Evolutionary conservation across 345 rosid species (phyloP), one percentile per base, ranked within the genome.

Genomic region (Aegle marmelos): DNA sequence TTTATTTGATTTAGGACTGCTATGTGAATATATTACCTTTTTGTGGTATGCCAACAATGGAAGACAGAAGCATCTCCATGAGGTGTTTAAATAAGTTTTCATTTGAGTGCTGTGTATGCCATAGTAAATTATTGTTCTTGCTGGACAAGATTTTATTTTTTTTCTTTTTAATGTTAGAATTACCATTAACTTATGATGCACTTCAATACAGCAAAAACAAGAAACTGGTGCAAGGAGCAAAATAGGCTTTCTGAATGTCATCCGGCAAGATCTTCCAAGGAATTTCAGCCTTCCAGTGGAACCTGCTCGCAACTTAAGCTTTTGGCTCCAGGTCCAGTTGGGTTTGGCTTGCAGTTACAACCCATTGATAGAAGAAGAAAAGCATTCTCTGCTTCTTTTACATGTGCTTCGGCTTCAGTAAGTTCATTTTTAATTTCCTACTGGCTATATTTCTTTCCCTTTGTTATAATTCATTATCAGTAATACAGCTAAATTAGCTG

Each of bases 351-450:
- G 27, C 58, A 69, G 65, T 79, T 73, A 72, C 76, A 78, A 50
- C 53, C 84, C 28, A 9, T 57, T 80, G 66, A 19, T 48, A 68
- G 76, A 58, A 72, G 78, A 77, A 77, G 30, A 68, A 78, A 68
- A 37, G 68, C 70, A 69, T 82, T 67, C 39, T 83, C 60, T 71
- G 78, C 82, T 78, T 84, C 82, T 68, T 17, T 84, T 56, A 75
- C 76, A 66, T 86, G 83, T 45, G 79, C 77, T 67, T 76, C 85
- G 27, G 81, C 89, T 72, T 28, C 75, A 72, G 92, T 89, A 83
- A 78, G 85, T 65, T 24, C 68, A 61, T 65, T 0, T 5, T 13
- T 5, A 25, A 2, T 62, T 21, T 27, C 60, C 5, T 64, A 7
- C 28, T 6, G 17, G n/a, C 19, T 31, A n/a, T 72, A 14, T 41